A percentile compares a stretch with the other conserved stretches of the same genome.
These are phyloP conservation scores for Angophora floribunda DNA, from an alignment of 345 rosid genomes.

Conservation along the genomic window DNA sequence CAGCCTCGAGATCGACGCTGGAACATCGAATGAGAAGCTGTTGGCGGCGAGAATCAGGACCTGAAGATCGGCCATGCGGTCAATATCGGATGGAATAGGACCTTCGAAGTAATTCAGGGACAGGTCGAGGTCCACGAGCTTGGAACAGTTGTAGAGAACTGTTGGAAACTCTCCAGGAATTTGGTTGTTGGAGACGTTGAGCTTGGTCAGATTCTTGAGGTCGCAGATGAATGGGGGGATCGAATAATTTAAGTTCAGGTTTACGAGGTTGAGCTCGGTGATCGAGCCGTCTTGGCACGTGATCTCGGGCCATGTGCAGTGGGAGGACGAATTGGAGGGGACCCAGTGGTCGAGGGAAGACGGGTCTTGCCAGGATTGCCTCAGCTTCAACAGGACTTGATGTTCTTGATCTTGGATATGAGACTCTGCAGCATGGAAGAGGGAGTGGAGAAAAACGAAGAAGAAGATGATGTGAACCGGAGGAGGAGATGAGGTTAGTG, in stretches of 20 bases:
- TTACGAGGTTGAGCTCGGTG: conserved; percentile 2
- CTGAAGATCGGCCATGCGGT: conserved; percentile 18
- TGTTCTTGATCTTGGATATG: neutral
- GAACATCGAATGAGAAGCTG: conserved; percentile 26
- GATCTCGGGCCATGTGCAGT: conserved; percentile 50
- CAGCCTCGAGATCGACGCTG: conserved; percentile 12
- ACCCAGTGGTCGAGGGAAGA: conserved; percentile 23
- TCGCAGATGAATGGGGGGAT: conserved; percentile 30
- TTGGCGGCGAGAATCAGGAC: conserved; percentile 19
- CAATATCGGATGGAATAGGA: conserved; percentile 31
- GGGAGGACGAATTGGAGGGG: conserved; percentile 8
- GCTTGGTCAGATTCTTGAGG: conserved; percentile 32
- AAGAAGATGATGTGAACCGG: neutral
- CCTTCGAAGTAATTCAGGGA: conserved; percentile 40
- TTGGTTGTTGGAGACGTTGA: neutral
- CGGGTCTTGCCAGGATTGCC: conserved; percentile 33
- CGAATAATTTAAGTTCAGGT: conserved; percentile 12
- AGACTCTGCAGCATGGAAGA: neutral
- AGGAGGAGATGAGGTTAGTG: neutral
- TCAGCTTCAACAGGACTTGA: conserved; percentile 19
- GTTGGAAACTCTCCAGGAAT: neutral
- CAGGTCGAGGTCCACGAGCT: conserved; percentile 34
- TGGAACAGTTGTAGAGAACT: conserved; percentile 27
- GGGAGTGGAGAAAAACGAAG: neutral
- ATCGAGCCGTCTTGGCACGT: conserved; percentile 24